Evolutionary conservation across 2,329 filamentous ascomycete species (phyloP), one percentile per base, ranked within the genome.

Genomic region (Colletotrichum plurivorum): DNA sequence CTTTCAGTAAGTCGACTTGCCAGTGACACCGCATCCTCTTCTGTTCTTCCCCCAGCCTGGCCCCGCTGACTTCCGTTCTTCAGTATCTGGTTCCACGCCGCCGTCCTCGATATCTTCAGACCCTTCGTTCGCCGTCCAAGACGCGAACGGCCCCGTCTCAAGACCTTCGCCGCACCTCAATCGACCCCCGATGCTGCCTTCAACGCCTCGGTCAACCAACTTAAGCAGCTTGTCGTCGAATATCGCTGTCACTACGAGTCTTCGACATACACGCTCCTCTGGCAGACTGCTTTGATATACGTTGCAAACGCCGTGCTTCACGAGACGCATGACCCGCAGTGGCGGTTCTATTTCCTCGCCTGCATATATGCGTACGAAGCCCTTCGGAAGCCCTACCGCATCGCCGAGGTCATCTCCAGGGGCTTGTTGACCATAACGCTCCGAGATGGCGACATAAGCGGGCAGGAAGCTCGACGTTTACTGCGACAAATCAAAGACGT

Each of bases 11-110:
- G 79, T 75, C 8, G 31, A 8, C 7, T 36, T 9, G 2, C 31
- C 8, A 10, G 31, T 36, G 9, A 4, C 1, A 3, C 20, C 15
- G 41, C 15, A 20, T 2, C 5, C 20, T 5, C 4, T 9, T 8
- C 18, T 12, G 15, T 45, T 5, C 13, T 1, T 18, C n/a, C 5
- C 2, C 3, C 6, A 16, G 15, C 27, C 22, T 25, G 22, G 22
- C 22, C 2, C 3, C 4, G 13, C 25, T 63, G 10, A 52, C 10
- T 25, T 20, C 4, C 36, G 18, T 12, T 10, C 15, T 15, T n/a
- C 46, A 83, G 81, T 59, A 78, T 83, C n/a, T 83, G 79, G 80
- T 72, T 82, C 6, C 81, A 83, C 46, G 75, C 76, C 9, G 77
- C 75, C 12, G 73, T 83, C 16, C 76, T 83, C 4, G 77, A 79